Conservation (phyloP, 2,329 filamentous ascomycete genomes). For the Beauveria asiatica region DNA sequence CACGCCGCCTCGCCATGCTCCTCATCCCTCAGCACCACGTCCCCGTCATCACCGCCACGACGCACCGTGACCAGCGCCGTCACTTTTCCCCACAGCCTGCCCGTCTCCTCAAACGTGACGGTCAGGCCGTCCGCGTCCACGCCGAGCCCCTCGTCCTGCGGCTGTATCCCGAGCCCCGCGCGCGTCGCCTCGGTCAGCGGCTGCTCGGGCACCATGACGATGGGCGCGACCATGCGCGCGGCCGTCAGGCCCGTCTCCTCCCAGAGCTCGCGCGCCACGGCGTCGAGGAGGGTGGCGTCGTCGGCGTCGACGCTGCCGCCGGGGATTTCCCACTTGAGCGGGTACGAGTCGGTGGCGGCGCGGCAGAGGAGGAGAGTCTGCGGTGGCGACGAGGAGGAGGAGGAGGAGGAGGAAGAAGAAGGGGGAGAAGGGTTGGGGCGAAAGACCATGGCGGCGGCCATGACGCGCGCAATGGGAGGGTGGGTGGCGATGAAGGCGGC, state of each 20-base stretch:
- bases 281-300: slow-evolving; percentile 27
- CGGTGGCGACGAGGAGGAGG: neutral
- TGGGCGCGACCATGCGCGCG: slow-evolving; percentile 17
- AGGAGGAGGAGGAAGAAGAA: neutral
- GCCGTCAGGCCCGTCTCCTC: slow-evolving; percentile 36
- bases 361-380: slow-evolving; percentile 13
- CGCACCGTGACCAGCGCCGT: slow-evolving; percentile 21
- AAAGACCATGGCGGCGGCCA: slow-evolving; percentile 16
- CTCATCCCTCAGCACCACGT: slow-evolving; percentile 9
- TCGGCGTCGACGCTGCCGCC: slow-evolving; percentile 32
- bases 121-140: slow-evolving; percentile 17
- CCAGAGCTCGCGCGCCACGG: slow-evolving; percentile 35
- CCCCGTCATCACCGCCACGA: slow-evolving; percentile 13
- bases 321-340: slow-evolving; percentile 16
- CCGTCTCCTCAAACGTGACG: slow-evolving; percentile 18
- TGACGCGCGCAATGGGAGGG: slow-evolving; percentile 15
- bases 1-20: slow-evolving; percentile 32
- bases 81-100: slow-evolving; percentile 22
- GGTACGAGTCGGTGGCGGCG: slow-evolving; percentile 15
- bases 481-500: slow-evolving; percentile 11
- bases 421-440: neutral
- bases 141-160: slow-evolving; percentile 14
- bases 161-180: slow-evolving; percentile 6
- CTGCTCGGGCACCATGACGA: slow-evolving; percentile 11
- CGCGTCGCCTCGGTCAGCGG: neutral